Percentiles rank a stretch among this genome's conserved stretches.
Evolutionary conservation across 139 green algal species (phyloP).

Genomic region (Astrephomene gubernaculifera): DNA sequence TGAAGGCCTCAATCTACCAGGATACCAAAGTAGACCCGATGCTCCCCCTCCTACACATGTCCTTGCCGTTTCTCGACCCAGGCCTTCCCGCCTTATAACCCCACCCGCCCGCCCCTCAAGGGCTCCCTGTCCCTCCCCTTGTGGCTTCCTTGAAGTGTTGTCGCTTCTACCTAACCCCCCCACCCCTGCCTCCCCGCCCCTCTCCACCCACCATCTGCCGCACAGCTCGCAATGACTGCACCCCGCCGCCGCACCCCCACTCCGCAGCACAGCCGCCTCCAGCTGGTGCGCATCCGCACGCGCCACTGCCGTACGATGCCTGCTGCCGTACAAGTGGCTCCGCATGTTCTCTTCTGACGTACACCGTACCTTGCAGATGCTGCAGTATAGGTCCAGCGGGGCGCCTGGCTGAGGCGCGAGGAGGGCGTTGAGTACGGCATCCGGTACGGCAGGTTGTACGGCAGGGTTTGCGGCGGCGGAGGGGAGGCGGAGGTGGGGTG

Average conservation of each 20-base stretch:
- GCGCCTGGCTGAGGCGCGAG: not conserved
- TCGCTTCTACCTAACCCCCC: too few species aligned
- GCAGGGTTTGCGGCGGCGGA: not conserved
- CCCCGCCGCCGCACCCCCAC: too few species aligned
- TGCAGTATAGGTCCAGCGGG: not conserved
- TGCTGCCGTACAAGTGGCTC: not conserved
- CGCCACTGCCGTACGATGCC: not conserved
- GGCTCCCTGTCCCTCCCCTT: too few species aligned
- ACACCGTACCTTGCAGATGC: not conserved
- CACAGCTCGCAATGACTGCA: conserved; percentile 23
- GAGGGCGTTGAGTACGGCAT: not conserved
- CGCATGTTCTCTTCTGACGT: not conserved
- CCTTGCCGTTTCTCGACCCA: too few species aligned
- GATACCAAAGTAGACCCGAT: too few species aligned
- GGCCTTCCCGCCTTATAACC: too few species aligned
- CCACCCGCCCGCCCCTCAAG: too few species aligned
- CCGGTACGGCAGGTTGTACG: not conserved
- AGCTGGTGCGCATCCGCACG: not conserved
- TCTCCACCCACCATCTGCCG: not conserved
- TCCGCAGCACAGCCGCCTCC: not conserved
- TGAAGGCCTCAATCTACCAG: too few species aligned
- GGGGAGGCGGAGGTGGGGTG: too few species aligned
- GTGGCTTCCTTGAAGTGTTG: too few species aligned
- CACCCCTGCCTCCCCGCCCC: not conserved
- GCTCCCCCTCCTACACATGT: too few species aligned